Evolutionary conservation across 2,329 filamentous ascomycete species (phyloP).

Genomic region (Penicillium sp.): DNA sequence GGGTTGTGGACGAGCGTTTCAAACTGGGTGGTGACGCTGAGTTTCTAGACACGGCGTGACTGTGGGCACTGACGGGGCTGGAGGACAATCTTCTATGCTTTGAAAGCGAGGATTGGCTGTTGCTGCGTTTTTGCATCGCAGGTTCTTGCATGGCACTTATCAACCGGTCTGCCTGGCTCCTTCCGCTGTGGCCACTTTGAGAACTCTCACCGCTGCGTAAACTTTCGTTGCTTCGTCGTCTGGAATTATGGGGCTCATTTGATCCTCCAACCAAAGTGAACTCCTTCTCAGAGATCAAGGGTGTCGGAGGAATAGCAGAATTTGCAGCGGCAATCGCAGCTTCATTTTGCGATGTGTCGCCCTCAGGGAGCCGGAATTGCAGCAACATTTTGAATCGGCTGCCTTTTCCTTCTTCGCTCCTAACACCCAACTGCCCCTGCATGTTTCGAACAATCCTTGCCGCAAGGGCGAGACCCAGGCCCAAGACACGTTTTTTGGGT

Average conservation of each 20-base stretch:
- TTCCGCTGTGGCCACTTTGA: conserved; percentile 27
- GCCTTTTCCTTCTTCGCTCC: conserved; percentile 79
- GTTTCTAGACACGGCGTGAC: neutral
- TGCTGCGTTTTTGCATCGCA: conserved; percentile 18
- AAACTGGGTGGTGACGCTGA: conserved; percentile 6
- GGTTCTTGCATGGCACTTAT: conserved; percentile 47
- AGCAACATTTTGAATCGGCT: conserved; percentile 80
- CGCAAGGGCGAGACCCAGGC: conserved; percentile 85
- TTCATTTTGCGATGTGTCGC: neutral
- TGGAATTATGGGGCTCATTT: conserved; percentile 12
- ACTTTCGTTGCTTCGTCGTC: conserved; percentile 29
- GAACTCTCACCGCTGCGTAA: conserved; percentile 36
- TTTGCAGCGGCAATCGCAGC: neutral
- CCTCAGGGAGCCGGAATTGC: conserved; percentile 66
- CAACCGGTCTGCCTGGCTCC: conserved; percentile 44
- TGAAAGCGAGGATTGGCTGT: conserved; percentile 15
- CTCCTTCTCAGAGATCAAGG: conserved; percentile 35
- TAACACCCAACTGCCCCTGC: conserved; percentile 82
- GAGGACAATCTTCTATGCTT: conserved; percentile 2
- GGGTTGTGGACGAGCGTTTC: conserved; percentile 1
- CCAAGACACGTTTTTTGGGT: conserved; percentile 58
- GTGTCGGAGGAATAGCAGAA: conserved; percentile 28
- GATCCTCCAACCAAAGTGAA: conserved; percentile 40
- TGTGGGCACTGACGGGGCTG: conserved; percentile 10
- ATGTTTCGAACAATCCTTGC: conserved; percentile 84